Conservation (phyloP, 129 eudicot species). For the Helichrysum umbraculigerum region DNA sequence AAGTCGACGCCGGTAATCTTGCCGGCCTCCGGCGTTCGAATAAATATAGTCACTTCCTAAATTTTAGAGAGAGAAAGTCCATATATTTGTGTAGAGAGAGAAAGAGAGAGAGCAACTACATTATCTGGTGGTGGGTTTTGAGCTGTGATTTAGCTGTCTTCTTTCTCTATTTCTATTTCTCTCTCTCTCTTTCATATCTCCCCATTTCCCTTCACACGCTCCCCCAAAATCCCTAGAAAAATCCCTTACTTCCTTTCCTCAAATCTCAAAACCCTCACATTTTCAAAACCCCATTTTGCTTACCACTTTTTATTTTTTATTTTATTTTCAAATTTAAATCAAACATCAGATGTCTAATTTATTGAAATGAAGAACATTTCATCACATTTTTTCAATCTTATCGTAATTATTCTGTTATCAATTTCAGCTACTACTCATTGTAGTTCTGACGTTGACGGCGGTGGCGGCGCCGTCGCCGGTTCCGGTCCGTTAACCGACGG, state of each 20-base stretch:
- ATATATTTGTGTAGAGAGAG: background rate
- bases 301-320: no score
- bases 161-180: constrained; percentile 8
- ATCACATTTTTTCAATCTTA: constrained; percentile 22
- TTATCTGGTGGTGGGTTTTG: constrained; percentile 63
- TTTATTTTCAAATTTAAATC: background rate
- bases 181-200: constrained; percentile 16
- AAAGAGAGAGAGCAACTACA: constrained; percentile 27
- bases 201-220: constrained; percentile 27
- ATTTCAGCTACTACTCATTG: background rate
- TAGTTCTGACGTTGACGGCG: constrained; percentile 21
- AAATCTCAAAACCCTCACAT: constrained; percentile 32
- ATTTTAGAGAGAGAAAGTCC: constrained; percentile 24
- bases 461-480: constrained; percentile 18
- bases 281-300: background rate
- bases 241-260: constrained; percentile 14
- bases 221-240: constrained; percentile 61
- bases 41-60: constrained; percentile 11
- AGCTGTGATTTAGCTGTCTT: constrained; percentile 97
- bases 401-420: background rate
- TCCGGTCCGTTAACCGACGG: constrained; percentile 58
- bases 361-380: constrained; percentile 51
- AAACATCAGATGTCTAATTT: constrained; percentile 48
- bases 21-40: constrained; percentile 33
- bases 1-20: constrained; percentile 25